These are phyloP conservation scores for Lactarius akahatsu DNA, from an alignment of 768 basidiomycete species.

Conservation along the genomic window DNA sequence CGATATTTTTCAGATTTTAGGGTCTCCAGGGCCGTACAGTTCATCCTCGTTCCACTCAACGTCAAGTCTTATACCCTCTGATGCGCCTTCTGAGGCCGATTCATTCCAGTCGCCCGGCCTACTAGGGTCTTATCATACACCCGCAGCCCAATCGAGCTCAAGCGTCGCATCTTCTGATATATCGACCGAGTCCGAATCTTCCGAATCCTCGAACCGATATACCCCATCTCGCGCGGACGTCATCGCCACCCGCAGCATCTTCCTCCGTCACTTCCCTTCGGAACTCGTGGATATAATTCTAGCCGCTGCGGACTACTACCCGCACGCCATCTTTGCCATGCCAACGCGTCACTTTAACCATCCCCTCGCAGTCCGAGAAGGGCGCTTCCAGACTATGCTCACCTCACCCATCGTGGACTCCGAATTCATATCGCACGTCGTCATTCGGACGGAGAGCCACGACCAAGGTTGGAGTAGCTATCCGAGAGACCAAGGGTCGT, in stretches of 20 bases:
- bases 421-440: not conserved
- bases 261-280: not conserved
- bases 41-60: not conserved
- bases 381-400: not conserved
- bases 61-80: not conserved
- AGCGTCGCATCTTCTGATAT: not conserved
- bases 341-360: not conserved
- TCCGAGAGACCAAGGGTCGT: not conserved
- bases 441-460: conserved; percentile 13
- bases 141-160: not conserved
- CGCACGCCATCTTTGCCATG: not conserved
- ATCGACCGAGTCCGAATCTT: not conserved
- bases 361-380: not conserved
- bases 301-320: not conserved
- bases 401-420: not conserved
- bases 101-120: not conserved
- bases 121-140: not conserved
- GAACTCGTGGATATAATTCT: conserved; percentile 2
- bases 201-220: not conserved
- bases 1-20: not conserved
- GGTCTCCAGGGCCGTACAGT: not conserved
- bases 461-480: conserved; percentile 13
- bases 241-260: not conserved
- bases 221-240: conserved; percentile 2
- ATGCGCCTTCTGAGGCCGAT: not conserved